Evolutionary conservation across 176 grass and related monocot species (phyloP), one percentile per base, ranked within the genome.

Genomic region (Olyra latifolia): DNA sequence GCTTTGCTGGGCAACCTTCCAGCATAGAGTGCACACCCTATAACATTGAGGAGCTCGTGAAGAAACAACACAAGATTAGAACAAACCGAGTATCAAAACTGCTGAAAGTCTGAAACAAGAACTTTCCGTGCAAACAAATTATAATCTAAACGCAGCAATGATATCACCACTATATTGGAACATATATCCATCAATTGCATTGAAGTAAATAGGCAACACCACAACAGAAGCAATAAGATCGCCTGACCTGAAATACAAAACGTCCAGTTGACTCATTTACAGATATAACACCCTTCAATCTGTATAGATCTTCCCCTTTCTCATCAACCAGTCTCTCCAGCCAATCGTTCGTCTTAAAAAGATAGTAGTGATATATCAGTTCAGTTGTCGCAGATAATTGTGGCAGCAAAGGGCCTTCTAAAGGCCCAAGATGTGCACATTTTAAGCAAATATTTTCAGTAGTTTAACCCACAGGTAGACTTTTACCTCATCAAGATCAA

Each of bases 401-500:
- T 40, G 9, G 14, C 1, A 82, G 16, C 24, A 1, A 65, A 85
- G 7, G 29, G 16, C 14, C n/a, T n/a, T n/a, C n/a, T 62, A 71
- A 76, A 88, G 17, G 12, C 50, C 19, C 16, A 76, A 69, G 32
- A 32, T 3, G 35, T 1, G 2, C 24, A 54, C 40, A 75, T 41
- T 66, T 81, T n/a, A 59, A 50, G 29, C 8, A 71, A 39, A 7
- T 58, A 2, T 40, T 13, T 58, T 56, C 19, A 68, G 17, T 25
- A 44, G 8, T 58, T 71, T 56, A 68, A 56, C 17, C 25, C 19
- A 67, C 6, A 81, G 61, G 43, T 55, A 44, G n/a, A 74, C 20
- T 66, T 13, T 47, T 90, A 93, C 91, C 91, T 93, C 91, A 58
- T 93, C 91, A 62, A 90, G 88, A 86, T 93, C 91, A 69, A 93